These are phyloP conservation scores for Dictyostelium discoideum DNA, from an alignment of 78 protist genomes.

Conservation along the genomic window DNA sequence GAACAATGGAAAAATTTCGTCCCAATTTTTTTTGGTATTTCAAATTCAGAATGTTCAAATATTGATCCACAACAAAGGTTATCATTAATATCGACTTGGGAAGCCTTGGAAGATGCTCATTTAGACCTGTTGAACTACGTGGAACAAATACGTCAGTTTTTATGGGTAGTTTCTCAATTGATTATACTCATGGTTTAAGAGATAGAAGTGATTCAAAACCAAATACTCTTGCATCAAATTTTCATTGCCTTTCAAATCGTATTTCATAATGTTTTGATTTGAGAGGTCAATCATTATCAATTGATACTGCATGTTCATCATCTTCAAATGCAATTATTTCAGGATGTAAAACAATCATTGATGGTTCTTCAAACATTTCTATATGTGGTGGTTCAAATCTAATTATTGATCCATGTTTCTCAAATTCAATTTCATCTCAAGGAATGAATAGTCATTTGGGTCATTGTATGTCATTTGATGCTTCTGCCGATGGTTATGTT, in stretches of 20 bases:
- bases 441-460: slow-evolving; percentile 44
- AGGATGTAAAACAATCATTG: background rate
- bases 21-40: slow-evolving; percentile 20
- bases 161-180: background rate
- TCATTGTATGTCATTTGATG: slow-evolving; percentile 24
- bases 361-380: slow-evolving; percentile 77
- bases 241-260: background rate
- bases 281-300: background rate
- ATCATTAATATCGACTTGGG: slow-evolving; percentile 51
- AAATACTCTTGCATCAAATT: background rate
- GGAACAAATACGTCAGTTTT: background rate
- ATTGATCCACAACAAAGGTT: slow-evolving; percentile 91
- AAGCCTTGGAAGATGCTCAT: slow-evolving; percentile 69
- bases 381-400: slow-evolving; percentile 86
- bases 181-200: background rate
- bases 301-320: background rate
- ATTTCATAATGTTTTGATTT: background rate
- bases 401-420: slow-evolving; percentile 31
- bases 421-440: background rate
- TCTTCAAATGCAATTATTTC: background rate
- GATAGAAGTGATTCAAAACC: background rate
- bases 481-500: slow-evolving; percentile 32
- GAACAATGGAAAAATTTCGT: background rate
- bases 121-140: background rate
- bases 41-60: slow-evolving; percentile 42